Percentiles rank a stretch among this genome's conserved stretches.
These are phyloP conservation scores for Porcisia deanei DNA, from an alignment of 208 protist genomes.

Conservation along the genomic window DNA sequence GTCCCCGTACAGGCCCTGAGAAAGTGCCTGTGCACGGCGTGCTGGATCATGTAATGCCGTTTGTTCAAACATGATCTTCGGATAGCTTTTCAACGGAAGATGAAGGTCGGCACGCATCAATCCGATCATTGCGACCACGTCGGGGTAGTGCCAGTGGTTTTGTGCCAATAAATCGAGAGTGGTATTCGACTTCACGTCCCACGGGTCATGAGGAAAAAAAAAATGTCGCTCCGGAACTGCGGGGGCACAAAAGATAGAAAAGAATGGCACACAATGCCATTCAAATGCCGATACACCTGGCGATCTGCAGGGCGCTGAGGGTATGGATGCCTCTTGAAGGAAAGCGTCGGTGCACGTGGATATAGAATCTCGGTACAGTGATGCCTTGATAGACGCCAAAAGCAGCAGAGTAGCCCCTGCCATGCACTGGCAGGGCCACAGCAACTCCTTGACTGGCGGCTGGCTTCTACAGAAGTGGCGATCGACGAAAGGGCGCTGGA, in stretches of 20 bases:
- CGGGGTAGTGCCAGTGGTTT: conserved; percentile 35
- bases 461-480: neutral
- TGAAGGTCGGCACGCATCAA: conserved; percentile 34
- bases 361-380: neutral
- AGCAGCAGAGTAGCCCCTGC: conserved; percentile 4
- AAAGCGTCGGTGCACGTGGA: neutral
- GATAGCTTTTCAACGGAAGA: conserved; percentile 45
- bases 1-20: conserved; percentile 42
- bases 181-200: neutral
- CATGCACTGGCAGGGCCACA: neutral
- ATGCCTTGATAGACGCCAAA: neutral
- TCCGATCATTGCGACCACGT: conserved; percentile 54
- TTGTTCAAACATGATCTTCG: conserved; percentile 55
- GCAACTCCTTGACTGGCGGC: neutral
- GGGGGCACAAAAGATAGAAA: neutral
- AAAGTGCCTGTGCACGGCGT: conserved; percentile 40
- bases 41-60: conserved; percentile 52
- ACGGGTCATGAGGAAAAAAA: neutral
- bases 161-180: neutral
- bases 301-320: neutral
- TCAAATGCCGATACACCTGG: neutral
- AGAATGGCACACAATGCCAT: neutral
- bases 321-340: neutral
- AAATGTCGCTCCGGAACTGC: neutral
- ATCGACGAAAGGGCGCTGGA: conserved; percentile 6